Percentiles rank a stretch among this genome's conserved stretches.
phyloP scores from a whole-genome alignment of 371 early-diverging fungal genomes.

The Capniomyces stellatus region DNA sequence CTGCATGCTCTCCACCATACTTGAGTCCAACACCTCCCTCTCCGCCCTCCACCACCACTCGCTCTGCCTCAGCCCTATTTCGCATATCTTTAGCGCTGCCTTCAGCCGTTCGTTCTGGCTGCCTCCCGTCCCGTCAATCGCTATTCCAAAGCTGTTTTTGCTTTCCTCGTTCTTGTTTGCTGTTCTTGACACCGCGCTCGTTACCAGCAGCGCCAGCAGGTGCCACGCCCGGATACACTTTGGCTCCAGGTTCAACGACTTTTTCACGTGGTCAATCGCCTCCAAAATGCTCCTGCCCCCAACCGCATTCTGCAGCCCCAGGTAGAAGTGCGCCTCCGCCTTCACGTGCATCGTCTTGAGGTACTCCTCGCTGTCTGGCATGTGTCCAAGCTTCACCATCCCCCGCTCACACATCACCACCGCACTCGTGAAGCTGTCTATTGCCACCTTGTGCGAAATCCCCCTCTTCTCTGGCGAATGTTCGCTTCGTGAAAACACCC shows the following conservation, averaged over 20 bases:
- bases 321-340: constrained; percentile 48
- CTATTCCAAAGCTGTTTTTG: constrained; percentile 18
- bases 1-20: too few species aligned
- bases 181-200: constrained; percentile 21
- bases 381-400: background rate
- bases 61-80: constrained; percentile 49
- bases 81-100: constrained; percentile 49
- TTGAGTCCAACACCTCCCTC: constrained; percentile 7
- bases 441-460: too few species aligned
- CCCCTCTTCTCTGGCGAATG: constrained; percentile 32
- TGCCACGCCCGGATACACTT: constrained; percentile 65
- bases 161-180: constrained; percentile 25
- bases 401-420: background rate
- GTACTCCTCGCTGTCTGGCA: background rate
- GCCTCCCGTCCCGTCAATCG: background rate
- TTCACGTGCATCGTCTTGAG: too few species aligned
- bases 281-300: constrained; percentile 47
- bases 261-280: constrained; percentile 42
- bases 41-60: constrained; percentile 26
- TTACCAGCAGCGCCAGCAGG: constrained; percentile 54
- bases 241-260: constrained; percentile 40
- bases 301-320: constrained; percentile 63
- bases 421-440: background rate
- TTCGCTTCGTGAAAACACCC: too few species aligned
- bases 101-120: constrained; percentile 6